A percentile compares a stretch with the other conserved stretches of the same genome.
These are phyloP conservation scores for Phytopythium sindhum DNA, from an alignment of 352 stramenopile genomes.

Conservation along the genomic window DNA sequence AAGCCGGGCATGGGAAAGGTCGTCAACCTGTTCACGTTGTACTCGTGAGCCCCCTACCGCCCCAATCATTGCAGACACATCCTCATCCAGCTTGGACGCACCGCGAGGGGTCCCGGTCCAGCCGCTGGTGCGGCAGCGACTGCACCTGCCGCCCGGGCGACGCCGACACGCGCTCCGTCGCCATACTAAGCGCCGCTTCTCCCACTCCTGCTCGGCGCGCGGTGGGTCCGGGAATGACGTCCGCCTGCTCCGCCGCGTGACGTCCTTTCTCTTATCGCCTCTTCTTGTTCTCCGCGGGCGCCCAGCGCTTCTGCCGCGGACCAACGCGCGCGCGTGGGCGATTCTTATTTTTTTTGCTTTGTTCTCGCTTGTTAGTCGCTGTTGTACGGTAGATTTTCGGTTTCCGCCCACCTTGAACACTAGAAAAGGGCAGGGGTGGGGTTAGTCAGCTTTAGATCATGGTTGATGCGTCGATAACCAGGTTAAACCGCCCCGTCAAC, in stretches of 20 bases:
- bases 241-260: background rate
- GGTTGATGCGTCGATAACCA: no score
- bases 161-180: conserved; percentile 17
- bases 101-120: conserved; percentile 54
- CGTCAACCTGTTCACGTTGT: conserved; percentile 37
- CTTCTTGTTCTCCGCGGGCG: conserved; percentile 3
- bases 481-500: no score
- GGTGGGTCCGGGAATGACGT: background rate
- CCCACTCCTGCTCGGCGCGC: background rate
- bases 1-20: conserved; percentile 66
- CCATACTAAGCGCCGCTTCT: background rate
- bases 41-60: background rate
- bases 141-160: conserved; percentile 31
- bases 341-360: background rate
- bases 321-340: background rate
- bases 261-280: background rate
- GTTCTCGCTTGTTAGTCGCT: background rate
- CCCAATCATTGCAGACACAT: background rate
- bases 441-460: no score
- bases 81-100: conserved; percentile 7
- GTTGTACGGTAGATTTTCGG: background rate
- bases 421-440: no score
- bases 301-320: conserved; percentile 4
- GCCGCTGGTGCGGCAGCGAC: conserved; percentile 39
- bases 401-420: no score